Conservation (phyloP, 441 rosid genomes). For the Populus trichocarpa region DNA sequence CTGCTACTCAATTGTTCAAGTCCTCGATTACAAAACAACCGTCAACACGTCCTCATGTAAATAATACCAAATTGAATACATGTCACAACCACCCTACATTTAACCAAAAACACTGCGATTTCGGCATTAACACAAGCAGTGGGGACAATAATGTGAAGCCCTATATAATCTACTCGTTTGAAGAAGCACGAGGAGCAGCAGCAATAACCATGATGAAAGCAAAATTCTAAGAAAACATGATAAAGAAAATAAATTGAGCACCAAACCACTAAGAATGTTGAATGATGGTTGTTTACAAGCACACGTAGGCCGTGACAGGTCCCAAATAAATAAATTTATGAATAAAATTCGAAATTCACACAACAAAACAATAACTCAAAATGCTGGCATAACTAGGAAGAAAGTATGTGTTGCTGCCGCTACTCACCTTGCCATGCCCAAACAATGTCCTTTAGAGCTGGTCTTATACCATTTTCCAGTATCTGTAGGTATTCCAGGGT, state of each 20-base stretch:
- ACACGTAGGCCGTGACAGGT: too few species aligned
- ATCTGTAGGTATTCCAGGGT: constrained; percentile 59
- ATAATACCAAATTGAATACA: neutral
- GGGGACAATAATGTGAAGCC: neutral
- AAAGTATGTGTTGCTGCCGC: constrained; percentile 15
- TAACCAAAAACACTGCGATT: neutral
- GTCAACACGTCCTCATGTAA: neutral
- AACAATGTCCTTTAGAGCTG: constrained; percentile 66
- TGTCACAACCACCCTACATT: neutral
- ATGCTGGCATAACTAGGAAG: neutral
- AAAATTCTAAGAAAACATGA: too few species aligned
- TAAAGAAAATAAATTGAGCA: too few species aligned
- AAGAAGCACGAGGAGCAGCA: neutral
- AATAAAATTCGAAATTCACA: neutral
- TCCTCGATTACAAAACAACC: neutral
- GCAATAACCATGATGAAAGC: neutral
- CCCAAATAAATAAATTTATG: neutral
- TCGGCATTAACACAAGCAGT: neutral
- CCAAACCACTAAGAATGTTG: too few species aligned
- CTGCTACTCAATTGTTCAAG: neutral
- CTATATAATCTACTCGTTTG: neutral
- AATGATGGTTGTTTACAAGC: too few species aligned
- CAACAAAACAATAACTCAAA: neutral
- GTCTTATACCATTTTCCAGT: constrained; percentile 47
- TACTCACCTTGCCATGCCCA: constrained; percentile 70